Evolutionary conservation across 2,329 filamentous ascomycete species (phyloP).

Genomic region (Clonostachys rhizophaga): DNA sequence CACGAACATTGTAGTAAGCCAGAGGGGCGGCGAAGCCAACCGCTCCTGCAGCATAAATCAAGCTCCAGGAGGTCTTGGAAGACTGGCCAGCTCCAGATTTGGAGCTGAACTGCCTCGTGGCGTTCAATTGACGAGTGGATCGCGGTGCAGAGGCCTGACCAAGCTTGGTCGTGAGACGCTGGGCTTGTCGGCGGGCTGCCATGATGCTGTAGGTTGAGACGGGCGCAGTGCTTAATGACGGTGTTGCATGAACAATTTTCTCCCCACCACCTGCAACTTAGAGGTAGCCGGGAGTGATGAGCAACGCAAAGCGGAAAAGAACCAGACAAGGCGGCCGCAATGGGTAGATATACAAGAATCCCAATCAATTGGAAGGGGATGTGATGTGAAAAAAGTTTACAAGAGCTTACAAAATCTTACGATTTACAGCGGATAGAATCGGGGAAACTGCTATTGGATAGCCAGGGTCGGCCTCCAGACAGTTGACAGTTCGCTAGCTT

Average conservation of each 20-base stretch:
- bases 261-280: too few relatives aligned
- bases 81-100: slow-evolving; percentile 11
- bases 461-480: neutral
- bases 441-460: neutral
- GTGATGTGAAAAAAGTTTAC: neutral
- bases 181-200: slow-evolving; percentile 20
- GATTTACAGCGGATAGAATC: neutral
- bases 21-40: slow-evolving; percentile 47
- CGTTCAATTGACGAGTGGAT: slow-evolving; percentile 15
- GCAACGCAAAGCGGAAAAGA: neutral
- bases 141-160: slow-evolving; percentile 14
- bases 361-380: neutral
- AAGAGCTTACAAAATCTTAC: neutral
- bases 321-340: neutral
- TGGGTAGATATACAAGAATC: neutral
- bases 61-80: slow-evolving; percentile 9
- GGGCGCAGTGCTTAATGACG: neutral
- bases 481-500: too few relatives aligned
- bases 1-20: slow-evolving; percentile 54
- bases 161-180: slow-evolving; percentile 20
- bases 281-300: neutral
- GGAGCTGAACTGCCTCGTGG: slow-evolving; percentile 15
- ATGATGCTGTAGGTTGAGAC: slow-evolving; percentile 8
- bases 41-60: slow-evolving; percentile 31
- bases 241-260: neutral